Evolutionary conservation across 306 rosid species (phyloP).

Genomic region (Medicago lupulina): DNA sequence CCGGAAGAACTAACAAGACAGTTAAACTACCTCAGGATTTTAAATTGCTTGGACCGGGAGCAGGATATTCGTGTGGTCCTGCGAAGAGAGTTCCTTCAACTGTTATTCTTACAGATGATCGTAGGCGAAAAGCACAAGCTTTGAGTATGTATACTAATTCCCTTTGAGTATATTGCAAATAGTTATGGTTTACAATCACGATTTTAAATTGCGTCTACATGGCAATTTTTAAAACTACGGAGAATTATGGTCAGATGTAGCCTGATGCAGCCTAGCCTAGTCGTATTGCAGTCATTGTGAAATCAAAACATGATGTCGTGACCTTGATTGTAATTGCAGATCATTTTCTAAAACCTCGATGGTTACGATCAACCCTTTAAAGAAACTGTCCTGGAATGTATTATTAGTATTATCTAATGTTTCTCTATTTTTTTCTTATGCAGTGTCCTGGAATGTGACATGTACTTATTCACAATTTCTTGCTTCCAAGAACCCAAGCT

Average conservation of each 20-base stretch:
- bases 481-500: slow-evolving; percentile 86
- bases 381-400: not conserved
- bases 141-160: slow-evolving; percentile 55
- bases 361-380: not conserved
- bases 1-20: slow-evolving; percentile 80
- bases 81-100: slow-evolving; percentile 67
- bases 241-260: not conserved
- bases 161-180: not conserved
- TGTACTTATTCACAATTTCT: slow-evolving; percentile 93
- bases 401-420: slow-evolving; percentile 6
- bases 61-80: slow-evolving; percentile 78
- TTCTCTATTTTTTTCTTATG: slow-evolving; percentile 36
- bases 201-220: too few species aligned
- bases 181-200: not conserved
- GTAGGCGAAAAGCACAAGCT: slow-evolving; percentile 67
- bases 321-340: not conserved
- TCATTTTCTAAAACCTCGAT: not conserved
- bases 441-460: slow-evolving; percentile 98
- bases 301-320: not conserved
- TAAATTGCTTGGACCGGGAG: slow-evolving; percentile 76
- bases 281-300: not conserved
- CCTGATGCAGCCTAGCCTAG: not conserved
- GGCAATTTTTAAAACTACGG: not conserved
- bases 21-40: slow-evolving; percentile 72
- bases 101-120: slow-evolving; percentile 62